phyloP scores from a whole-genome alignment of 2,329 filamentous ascomycete genomes.

The Passalora sequoiae region DNA sequence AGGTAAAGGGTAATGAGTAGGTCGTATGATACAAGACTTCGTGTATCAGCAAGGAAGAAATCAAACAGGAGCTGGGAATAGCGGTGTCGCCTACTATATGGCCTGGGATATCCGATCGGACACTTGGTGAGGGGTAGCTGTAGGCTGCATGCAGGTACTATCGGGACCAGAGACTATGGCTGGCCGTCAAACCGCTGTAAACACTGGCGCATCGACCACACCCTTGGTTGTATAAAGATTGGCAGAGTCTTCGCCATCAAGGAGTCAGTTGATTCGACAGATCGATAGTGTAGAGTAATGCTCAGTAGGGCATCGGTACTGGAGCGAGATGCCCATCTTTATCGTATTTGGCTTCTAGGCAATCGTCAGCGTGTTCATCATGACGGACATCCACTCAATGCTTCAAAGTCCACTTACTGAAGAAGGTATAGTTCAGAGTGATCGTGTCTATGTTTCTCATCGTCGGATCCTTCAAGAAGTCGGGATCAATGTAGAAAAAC shows the following conservation, averaged over 20 bases:
- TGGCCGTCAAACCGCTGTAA: background rate
- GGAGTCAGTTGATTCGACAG: no score
- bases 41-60: no score
- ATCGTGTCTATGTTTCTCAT: conserved; percentile 95
- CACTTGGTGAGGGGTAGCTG: conserved; percentile 14
- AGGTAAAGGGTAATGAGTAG: no score
- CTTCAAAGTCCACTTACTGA: conserved; percentile 61
- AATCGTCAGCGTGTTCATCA: conserved; percentile 24
- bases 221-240: no score
- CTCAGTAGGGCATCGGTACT: conserved; percentile 39
- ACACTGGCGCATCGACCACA: no score
- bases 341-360: conserved; percentile 73
- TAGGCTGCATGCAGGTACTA: conserved; percentile 11
- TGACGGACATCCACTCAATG: no score
- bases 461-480: conserved; percentile 83
- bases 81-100: background rate
- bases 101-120: conserved; percentile 1
- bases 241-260: no score
- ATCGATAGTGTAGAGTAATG: no score
- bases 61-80: no score
- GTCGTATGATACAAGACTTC: no score
- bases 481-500: conserved; percentile 97
- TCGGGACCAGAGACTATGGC: background rate
- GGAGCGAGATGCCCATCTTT: conserved; percentile 67
- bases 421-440: conserved; percentile 95